phyloP scores from a whole-genome alignment of 257 asterid genomes.

The Apocynum venetum region DNA sequence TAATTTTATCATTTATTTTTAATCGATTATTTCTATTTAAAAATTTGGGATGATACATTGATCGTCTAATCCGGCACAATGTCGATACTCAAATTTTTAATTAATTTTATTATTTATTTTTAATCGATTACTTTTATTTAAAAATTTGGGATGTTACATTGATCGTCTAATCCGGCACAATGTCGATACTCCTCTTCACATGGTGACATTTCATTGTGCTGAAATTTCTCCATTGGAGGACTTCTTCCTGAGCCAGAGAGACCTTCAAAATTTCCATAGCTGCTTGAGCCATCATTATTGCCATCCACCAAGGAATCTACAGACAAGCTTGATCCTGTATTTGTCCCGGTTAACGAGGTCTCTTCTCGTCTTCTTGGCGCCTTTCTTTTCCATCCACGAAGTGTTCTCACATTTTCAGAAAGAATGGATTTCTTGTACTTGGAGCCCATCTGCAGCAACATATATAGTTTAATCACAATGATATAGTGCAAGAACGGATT shows the following conservation, averaged over 20 bases:
- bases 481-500: background rate
- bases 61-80: background rate
- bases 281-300: constrained; percentile 9
- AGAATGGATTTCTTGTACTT: constrained; percentile 76
- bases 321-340: constrained; percentile 31
- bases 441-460: constrained; percentile 79
- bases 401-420: constrained; percentile 73
- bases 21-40: no score
- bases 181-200: constrained; percentile 4
- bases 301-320: constrained; percentile 31
- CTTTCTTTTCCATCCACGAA: constrained; percentile 74
- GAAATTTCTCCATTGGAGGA: constrained; percentile 3
- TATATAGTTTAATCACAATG: background rate
- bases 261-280: background rate
- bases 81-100: no score
- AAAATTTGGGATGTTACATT: no score
- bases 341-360: constrained; percentile 12
- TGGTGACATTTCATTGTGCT: constrained; percentile 10
- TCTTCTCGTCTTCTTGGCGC: constrained; percentile 46
- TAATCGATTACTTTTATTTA: no score
- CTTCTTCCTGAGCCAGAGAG: background rate
- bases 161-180: background rate
- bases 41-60: no score
- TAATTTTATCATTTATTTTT: no score
- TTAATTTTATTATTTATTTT: no score